phyloP scores from a whole-genome alignment of 2,329 filamentous ascomycete genomes.

The Fulvia fulva region DNA sequence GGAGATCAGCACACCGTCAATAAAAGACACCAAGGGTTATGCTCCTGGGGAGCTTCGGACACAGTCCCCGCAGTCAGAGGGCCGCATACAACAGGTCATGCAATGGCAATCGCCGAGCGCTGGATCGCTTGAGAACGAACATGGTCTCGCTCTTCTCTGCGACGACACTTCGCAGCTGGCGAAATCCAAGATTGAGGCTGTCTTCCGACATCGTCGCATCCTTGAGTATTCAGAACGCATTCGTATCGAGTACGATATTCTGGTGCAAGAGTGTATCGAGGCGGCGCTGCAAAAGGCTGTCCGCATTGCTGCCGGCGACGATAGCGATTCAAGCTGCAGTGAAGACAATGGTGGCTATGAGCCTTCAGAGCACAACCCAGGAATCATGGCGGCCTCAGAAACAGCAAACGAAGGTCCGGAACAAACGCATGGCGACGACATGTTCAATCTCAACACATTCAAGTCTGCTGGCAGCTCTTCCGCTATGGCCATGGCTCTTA shows the following conservation, averaged over 20 bases:
- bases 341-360: slow-evolving; percentile 25
- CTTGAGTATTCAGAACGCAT: slow-evolving; percentile 96
- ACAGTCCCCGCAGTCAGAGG: slow-evolving; percentile 93
- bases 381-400: slow-evolving; percentile 53
- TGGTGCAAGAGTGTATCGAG: slow-evolving; percentile 94
- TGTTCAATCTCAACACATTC: slow-evolving; percentile 20
- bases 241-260: slow-evolving; percentile 83
- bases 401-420: slow-evolving; percentile 45
- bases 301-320: slow-evolving; percentile 76
- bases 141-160: slow-evolving; percentile 81
- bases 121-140: slow-evolving; percentile 88
- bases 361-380: slow-evolving; percentile 19
- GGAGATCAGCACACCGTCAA: slow-evolving; percentile 88
- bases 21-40: slow-evolving; percentile 75
- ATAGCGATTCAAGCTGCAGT: slow-evolving; percentile 66
- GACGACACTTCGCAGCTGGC: slow-evolving; percentile 82
- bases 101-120: slow-evolving; percentile 95
- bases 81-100: slow-evolving; percentile 85
- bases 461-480: slow-evolving; percentile 36
- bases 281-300: slow-evolving; percentile 87
- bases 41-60: slow-evolving; percentile 75
- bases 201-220: slow-evolving; percentile 85
- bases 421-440: slow-evolving; percentile 15
- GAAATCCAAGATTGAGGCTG: slow-evolving; percentile 85
- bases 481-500: slow-evolving; percentile 55